These are phyloP conservation scores for Diplodia seriata DNA, from an alignment of 2,329 filamentous ascomycete species.

Conservation along the genomic window DNA sequence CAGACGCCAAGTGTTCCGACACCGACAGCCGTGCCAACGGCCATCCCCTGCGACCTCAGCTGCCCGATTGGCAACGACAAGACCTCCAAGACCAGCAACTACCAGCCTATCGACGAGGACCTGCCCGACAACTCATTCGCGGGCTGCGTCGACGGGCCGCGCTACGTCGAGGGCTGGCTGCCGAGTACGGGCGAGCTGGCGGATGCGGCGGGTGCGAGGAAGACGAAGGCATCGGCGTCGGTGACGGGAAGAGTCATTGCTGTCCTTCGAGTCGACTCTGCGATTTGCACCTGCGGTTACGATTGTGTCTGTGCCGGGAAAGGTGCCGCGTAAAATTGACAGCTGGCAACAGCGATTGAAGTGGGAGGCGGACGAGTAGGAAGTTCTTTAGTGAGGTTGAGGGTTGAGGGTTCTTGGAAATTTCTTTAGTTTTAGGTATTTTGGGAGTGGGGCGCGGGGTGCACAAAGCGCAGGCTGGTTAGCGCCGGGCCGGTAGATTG, in stretches of 20 bases:
- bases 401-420: too few species aligned
- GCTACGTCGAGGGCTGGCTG: slow-evolving; percentile 1
- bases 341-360: too few species aligned
- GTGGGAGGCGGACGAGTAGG: not conserved
- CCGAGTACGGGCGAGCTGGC: not conserved
- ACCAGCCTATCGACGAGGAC: not conserved
- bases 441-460: slow-evolving; percentile 1
- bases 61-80: not conserved
- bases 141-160: not conserved
- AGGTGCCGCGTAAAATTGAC: too few species aligned
- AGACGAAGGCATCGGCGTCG: not conserved
- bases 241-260: not conserved
- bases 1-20: too few species aligned
- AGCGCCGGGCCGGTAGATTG: not conserved
- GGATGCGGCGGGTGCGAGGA: not conserved
- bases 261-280: too few species aligned
- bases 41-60: not conserved
- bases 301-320: too few species aligned
- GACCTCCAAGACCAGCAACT: not conserved
- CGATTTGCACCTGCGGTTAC: too few species aligned
- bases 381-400: too few species aligned
- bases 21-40: not conserved
- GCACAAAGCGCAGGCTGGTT: not conserved
- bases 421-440: slow-evolving; percentile 2
- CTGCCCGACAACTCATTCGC: slow-evolving; percentile 3